These are phyloP conservation scores for Canavalia gladiata DNA, from an alignment of 306 rosid genomes.

Conservation along the genomic window DNA sequence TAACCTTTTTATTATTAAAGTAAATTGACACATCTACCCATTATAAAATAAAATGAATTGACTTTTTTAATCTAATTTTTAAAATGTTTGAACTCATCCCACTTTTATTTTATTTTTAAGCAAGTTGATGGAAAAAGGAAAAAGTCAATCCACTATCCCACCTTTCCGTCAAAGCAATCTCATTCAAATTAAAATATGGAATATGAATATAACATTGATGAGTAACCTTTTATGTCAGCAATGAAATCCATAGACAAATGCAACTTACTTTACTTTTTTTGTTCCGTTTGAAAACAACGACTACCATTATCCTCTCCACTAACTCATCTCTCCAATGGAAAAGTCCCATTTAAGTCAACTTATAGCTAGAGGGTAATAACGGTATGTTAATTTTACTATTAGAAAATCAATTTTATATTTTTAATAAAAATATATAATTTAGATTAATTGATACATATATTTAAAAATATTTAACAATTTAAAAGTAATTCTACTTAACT, in stretches of 20 bases:
- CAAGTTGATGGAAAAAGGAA: neutral
- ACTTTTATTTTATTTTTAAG: no score
- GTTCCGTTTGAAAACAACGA: no score
- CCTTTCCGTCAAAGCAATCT: neutral
- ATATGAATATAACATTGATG: conserved; percentile 6
- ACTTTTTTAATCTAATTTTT: neutral
- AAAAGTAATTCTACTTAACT: no score
- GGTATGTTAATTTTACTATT: no score
- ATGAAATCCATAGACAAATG: conserved; percentile 3
- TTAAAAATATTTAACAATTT: no score
- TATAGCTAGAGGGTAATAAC: neutral
- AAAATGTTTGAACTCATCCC: neutral
- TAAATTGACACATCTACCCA: neutral
- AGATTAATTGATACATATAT: no score
- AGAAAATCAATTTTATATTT: no score
- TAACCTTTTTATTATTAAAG: neutral
- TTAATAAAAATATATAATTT: no score
- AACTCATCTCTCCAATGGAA: neutral
- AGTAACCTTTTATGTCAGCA: neutral
- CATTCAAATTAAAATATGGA: neutral
- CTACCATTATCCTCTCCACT: neutral
- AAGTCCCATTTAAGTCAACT: neutral
- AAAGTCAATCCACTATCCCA: conserved; percentile 12
- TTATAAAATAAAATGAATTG: neutral
- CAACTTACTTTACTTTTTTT: neutral